These are phyloP conservation scores for Lathyrus tuberosus DNA, from an alignment of 306 rosid genomes.

Conservation along the genomic window DNA sequence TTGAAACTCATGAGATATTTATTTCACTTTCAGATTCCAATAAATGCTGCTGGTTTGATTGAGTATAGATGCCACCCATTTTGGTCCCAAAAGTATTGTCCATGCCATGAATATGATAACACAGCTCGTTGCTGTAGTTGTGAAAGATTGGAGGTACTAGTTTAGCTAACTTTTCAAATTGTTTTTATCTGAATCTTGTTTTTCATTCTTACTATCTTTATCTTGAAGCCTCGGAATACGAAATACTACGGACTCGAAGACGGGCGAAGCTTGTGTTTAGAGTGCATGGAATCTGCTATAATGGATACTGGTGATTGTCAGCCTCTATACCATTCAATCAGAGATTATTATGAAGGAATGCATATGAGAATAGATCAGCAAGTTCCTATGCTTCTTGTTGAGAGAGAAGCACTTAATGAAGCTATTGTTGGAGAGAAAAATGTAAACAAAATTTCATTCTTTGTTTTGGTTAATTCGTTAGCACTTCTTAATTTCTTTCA, in stretches of 20 bases:
- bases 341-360: constrained; percentile 97
- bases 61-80: constrained; percentile 98
- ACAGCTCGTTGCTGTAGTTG: constrained; percentile 99
- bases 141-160: constrained; percentile 90
- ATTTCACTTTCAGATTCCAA: constrained; percentile 78
- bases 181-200: constrained; percentile 22
- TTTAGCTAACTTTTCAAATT: constrained; percentile 25
- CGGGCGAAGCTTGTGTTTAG: constrained; percentile 85
- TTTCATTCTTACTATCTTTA: not conserved
- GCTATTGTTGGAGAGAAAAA: constrained; percentile 91
- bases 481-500: constrained; percentile 32
- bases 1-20: constrained; percentile 7
- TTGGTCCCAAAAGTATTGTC: constrained; percentile 98
- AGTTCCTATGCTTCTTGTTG: constrained; percentile 97
- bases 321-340: constrained; percentile 86
- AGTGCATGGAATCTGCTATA: constrained; percentile 98
- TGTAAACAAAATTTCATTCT: constrained; percentile 47
- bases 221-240: constrained; percentile 70
- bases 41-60: constrained; percentile 87
- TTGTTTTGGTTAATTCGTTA: constrained; percentile 6
- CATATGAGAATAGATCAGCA: constrained; percentile 91
- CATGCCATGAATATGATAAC: constrained; percentile 90
- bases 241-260: constrained; percentile 79
- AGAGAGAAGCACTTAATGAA: constrained; percentile 96
- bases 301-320: constrained; percentile 99